phyloP scores from a whole-genome alignment of 768 basidiomycete genomes.

The Rhizopogon roseolus region DNA sequence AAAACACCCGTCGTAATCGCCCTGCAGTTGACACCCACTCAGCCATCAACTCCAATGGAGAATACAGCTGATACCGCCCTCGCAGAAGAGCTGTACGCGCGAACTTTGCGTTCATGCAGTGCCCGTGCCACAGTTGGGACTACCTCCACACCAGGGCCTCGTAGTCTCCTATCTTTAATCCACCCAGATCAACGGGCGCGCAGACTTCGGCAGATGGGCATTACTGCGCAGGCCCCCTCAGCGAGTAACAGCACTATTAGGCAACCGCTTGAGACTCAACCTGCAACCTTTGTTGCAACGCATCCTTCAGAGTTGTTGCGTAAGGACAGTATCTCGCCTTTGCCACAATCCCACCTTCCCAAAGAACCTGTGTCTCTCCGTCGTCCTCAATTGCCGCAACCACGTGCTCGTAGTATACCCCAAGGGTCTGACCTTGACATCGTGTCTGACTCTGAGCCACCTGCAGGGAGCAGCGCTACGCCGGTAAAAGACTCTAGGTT shows the following conservation, averaged over 20 bases:
- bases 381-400: neutral
- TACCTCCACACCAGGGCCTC: neutral
- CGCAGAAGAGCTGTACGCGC: neutral
- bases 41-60: neutral
- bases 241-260: neutral
- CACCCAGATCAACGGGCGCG: constrained; percentile 1
- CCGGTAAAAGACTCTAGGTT: constrained; percentile 3
- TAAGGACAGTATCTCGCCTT: no score
- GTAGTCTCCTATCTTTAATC: neutral
- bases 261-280: constrained; percentile 12
- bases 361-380: neutral
- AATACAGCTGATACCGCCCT: neutral
- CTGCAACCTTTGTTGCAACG: constrained; percentile 15
- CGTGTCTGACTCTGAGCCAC: constrained; percentile 64
- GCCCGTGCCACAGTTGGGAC: neutral
- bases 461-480: constrained; percentile 15
- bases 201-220: neutral
- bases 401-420: neutral
- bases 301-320: constrained; percentile 4
- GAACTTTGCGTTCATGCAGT: neutral
- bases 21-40: neutral
- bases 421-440: constrained; percentile 34
- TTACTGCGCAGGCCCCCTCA: neutral
- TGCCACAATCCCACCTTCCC: no score
- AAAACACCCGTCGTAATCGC: neutral